These are phyloP conservation scores for Trapa incisa DNA, from an alignment of 345 rosid genomes.

Conservation along the genomic window DNA sequence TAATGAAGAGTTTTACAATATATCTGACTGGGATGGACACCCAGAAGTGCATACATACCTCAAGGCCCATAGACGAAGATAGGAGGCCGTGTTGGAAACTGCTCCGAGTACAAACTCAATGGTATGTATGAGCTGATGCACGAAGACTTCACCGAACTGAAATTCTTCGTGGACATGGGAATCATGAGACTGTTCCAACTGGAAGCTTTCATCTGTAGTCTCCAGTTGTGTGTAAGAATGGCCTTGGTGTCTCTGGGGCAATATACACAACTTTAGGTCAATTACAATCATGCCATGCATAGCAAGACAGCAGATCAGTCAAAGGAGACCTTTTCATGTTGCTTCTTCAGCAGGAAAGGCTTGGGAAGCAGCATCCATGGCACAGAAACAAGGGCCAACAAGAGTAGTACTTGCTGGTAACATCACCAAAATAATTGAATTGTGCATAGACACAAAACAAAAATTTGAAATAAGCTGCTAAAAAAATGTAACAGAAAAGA, in stretches of 20 bases:
- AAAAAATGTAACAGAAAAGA: conserved; percentile 5
- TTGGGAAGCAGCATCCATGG: conserved; percentile 97
- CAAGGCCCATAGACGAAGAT: conserved; percentile 94
- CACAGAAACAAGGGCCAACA: conserved; percentile 77
- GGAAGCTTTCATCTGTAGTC: conserved; percentile 65
- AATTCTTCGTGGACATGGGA: conserved; percentile 79
- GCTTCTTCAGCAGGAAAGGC: conserved; percentile 84
- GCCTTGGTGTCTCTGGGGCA: conserved; percentile 81
- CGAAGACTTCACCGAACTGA: conserved; percentile 91
- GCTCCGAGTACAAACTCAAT: conserved; percentile 98
- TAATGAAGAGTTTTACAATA: too few relatives aligned
- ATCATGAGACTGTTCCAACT: conserved; percentile 39
- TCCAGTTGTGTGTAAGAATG: conserved; percentile 48
- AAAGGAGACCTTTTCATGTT: conserved; percentile 48
- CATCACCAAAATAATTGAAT: background rate
- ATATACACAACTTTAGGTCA: conserved; percentile 5
- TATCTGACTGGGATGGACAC: too few relatives aligned
- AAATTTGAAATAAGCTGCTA: background rate
- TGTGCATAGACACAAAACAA: background rate
- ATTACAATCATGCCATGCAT: background rate
- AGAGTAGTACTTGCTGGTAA: conserved; percentile 53
- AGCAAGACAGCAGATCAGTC: conserved; percentile 2
- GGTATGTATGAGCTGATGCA: conserved; percentile 92
- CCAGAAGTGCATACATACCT: conserved; percentile 30
- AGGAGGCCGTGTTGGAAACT: conserved; percentile 96